Evolutionary conservation across 2,329 filamentous ascomycete genomes (phyloP).

Genomic region (Penicillium corylophilum): DNA sequence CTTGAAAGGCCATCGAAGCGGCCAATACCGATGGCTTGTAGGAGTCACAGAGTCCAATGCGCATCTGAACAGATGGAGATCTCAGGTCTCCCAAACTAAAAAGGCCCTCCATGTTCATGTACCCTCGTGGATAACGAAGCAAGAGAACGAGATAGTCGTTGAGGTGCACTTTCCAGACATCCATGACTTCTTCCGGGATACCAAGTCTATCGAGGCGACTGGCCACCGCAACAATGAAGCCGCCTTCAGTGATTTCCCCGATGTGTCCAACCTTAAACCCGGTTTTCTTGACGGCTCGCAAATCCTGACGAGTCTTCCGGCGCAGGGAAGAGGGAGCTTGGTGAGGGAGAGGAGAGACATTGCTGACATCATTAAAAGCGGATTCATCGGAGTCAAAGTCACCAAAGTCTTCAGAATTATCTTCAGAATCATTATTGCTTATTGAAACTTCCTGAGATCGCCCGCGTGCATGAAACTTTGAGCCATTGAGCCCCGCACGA

Average conservation of each 20-base stretch:
- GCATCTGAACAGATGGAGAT: constrained; percentile 52
- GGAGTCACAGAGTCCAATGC: constrained; percentile 66
- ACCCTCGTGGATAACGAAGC: constrained; percentile 63
- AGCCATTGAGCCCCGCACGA: constrained; percentile 20
- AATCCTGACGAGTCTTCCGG: constrained; percentile 57
- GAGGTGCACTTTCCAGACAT: constrained; percentile 70
- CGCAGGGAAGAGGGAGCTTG: constrained; percentile 8
- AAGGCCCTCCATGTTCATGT: constrained; percentile 46
- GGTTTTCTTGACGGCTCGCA: constrained; percentile 59
- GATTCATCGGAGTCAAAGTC: constrained; percentile 11
- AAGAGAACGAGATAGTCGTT: constrained; percentile 73
- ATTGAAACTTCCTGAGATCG: constrained; percentile 8
- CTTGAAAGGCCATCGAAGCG: constrained; percentile 53
- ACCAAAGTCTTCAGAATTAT: neutral
- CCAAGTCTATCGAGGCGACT: constrained; percentile 68
- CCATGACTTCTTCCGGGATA: constrained; percentile 70
- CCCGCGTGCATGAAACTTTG: neutral
- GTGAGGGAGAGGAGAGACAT: constrained; percentile 4
- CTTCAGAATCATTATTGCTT: neutral
- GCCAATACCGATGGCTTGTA: constrained; percentile 68
- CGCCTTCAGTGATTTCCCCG: constrained; percentile 51
- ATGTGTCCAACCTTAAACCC: constrained; percentile 71
- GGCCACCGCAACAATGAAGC: constrained; percentile 63
- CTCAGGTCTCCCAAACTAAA: neutral
- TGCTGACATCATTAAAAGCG: constrained; percentile 1